Evolutionary conservation across 352 stramenopile species (phyloP).

Genomic region (Pythium apleroticum): DNA sequence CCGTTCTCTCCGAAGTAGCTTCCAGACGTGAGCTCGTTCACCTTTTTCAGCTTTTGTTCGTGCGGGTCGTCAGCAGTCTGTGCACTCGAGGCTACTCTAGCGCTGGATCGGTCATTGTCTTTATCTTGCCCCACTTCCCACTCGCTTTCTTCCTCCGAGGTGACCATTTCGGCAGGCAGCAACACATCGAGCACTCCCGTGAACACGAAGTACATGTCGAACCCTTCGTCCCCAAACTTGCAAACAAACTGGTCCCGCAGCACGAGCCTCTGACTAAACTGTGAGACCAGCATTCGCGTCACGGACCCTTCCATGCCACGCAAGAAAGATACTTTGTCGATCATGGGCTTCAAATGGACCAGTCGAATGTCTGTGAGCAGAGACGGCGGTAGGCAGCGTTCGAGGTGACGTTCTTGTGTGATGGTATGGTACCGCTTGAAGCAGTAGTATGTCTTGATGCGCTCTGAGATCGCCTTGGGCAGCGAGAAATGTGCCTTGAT

Average conservation of each 20-base stretch:
- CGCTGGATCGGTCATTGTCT: constrained; percentile 2
- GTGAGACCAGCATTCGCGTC: constrained; percentile 52
- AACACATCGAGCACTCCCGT: constrained; percentile 43
- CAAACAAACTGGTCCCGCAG: constrained; percentile 44
- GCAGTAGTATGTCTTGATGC: constrained; percentile 50
- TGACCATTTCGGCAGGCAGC: constrained; percentile 21
- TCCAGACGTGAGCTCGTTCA: constrained; percentile 39
- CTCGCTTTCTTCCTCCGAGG: constrained; percentile 7
- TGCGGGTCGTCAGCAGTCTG: constrained; percentile 12
- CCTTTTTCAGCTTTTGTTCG: constrained; percentile 24
- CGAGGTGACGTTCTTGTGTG: constrained; percentile 47
- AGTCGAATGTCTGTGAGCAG: constrained; percentile 56
- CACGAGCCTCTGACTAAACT: constrained; percentile 47
- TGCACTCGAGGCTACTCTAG: background rate
- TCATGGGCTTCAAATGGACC: constrained; percentile 50
- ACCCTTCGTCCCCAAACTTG: constrained; percentile 43
- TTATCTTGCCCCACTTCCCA: background rate
- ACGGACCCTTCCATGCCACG: constrained; percentile 43
- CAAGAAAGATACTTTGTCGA: constrained; percentile 56
- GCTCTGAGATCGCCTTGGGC: constrained; percentile 31
- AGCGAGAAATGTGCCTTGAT: constrained; percentile 45
- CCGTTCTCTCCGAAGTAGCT: constrained; percentile 47
- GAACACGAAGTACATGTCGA: constrained; percentile 68
- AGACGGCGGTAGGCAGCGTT: constrained; percentile 45
- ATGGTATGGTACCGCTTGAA: constrained; percentile 59